Percentiles rank a stretch among this genome's conserved stretches.
phyloP scores from a whole-genome alignment of 106 monocot genomes.

The Dendrobium nobile region DNA sequence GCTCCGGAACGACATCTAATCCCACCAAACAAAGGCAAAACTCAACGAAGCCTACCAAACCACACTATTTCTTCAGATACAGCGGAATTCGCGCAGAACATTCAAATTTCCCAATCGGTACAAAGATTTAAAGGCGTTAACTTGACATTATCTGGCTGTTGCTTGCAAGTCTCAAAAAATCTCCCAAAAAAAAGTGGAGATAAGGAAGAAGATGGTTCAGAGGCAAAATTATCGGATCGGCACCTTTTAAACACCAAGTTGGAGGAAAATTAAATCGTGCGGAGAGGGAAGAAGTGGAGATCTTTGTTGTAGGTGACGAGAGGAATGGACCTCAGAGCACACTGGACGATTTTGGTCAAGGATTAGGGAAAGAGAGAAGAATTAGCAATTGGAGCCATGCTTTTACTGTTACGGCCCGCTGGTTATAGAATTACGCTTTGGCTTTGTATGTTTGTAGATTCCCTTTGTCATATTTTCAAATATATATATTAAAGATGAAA shows the following conservation, averaged over 20 bases:
- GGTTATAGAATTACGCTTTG: too few relatives aligned
- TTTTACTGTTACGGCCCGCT: too few relatives aligned
- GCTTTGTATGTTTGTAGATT: too few relatives aligned
- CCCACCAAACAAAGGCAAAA: background rate
- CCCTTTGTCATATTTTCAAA: too few relatives aligned
- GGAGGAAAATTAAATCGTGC: background rate
- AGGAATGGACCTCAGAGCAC: background rate
- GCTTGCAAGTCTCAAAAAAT: conserved; percentile 3
- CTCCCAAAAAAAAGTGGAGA: background rate
- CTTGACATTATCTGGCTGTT: background rate
- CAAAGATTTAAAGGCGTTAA: background rate
- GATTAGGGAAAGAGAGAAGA: too few relatives aligned
- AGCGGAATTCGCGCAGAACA: background rate
- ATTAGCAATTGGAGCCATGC: too few relatives aligned
- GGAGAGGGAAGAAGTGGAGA: too few relatives aligned
- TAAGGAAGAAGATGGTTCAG: background rate
- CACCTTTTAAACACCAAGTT: background rate
- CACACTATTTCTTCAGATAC: background rate
- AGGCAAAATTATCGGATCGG: background rate
- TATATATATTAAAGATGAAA: too few relatives aligned
- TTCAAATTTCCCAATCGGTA: background rate
- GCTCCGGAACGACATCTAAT: conserved; percentile 53
- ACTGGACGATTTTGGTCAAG: too few relatives aligned
- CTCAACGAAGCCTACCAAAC: background rate
- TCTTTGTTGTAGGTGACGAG: too few relatives aligned